Evolutionary conservation across 176 grass and related monocot genomes (phyloP).

Genomic region (Avena insularis): DNA sequence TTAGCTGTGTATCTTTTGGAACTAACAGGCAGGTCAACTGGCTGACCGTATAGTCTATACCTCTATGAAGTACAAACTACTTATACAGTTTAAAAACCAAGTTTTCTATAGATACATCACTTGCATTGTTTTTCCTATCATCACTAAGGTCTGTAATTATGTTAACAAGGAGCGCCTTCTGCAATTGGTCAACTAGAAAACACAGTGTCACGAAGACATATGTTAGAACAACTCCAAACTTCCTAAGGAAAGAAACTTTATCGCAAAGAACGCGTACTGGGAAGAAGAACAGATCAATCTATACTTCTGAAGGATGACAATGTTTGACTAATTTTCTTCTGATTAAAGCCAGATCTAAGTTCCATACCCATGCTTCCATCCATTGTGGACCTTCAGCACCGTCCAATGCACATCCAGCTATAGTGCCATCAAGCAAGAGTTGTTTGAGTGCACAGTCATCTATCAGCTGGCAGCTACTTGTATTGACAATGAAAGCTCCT

Average conservation of each 20-base stretch:
- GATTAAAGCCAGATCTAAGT: constrained; percentile 45
- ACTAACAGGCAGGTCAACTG: background rate
- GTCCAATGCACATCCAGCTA: constrained; percentile 94
- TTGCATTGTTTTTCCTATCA: background rate
- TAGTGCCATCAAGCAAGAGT: constrained; percentile 88
- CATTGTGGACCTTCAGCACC: constrained; percentile 94
- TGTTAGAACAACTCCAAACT: background rate
- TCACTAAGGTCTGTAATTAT: background rate
- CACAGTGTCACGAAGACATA: background rate
- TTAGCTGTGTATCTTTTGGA: background rate
- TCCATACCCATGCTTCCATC: constrained; percentile 98
- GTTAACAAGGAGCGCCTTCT: constrained; percentile 11
- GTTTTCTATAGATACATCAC: constrained; percentile 2
- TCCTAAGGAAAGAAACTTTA: constrained; percentile 5
- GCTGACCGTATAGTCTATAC: constrained; percentile 13
- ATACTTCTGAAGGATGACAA: background rate
- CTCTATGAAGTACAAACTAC: constrained; percentile 8
- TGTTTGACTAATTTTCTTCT: constrained; percentile 6
- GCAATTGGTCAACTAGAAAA: background rate
- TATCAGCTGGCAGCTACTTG: constrained; percentile 88
- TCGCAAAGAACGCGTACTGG: background rate
- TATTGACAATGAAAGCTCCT: constrained; percentile 97
- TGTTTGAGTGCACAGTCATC: constrained; percentile 95
- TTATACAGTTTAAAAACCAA: constrained; percentile 18
- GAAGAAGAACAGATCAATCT: constrained; percentile 19